These are phyloP conservation scores for Hypoxylon sp. DNA, from an alignment of 2,329 filamentous ascomycete genomes.

Conservation along the genomic window DNA sequence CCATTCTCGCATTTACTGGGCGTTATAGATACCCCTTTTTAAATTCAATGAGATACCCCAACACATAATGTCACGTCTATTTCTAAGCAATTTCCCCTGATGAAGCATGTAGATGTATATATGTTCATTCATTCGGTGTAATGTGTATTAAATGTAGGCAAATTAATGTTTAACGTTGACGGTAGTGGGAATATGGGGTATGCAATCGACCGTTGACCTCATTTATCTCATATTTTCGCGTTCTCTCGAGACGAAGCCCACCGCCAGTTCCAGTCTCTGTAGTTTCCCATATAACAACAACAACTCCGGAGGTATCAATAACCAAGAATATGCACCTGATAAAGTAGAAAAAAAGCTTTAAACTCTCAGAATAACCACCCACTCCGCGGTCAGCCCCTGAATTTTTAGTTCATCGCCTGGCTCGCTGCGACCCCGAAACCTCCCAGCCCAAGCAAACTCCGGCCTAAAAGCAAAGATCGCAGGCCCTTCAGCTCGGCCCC, in stretches of 20 bases:
- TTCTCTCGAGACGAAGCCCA: conserved; percentile 15
- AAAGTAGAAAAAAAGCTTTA: not conserved
- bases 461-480: conserved; percentile 33
- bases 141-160: conserved; percentile 25
- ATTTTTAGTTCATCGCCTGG: conserved; percentile 27
- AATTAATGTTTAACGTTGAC: conserved; percentile 31
- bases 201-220: conserved; percentile 32
- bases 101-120: conserved; percentile 9
- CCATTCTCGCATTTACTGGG: not conserved
- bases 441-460: conserved; percentile 39
- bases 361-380: conserved; percentile 33
- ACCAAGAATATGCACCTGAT: conserved; percentile 36
- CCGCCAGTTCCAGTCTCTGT: conserved; percentile 38
- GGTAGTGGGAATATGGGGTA: conserved; percentile 26
- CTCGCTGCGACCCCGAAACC: conserved; percentile 30
- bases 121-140: conserved; percentile 28
- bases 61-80: not conserved
- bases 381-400: conserved; percentile 15
- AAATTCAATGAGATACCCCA: conserved; percentile 26
- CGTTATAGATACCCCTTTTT: conserved; percentile 28
- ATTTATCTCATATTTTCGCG: conserved; percentile 24
- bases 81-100: not conserved
- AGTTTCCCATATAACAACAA: conserved; percentile 13
- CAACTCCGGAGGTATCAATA: conserved; percentile 46
- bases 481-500: conserved; percentile 12